A percentile compares a stretch with the other conserved stretches of the same genome.
These are phyloP conservation scores for Trypanosoma boissoni DNA, from an alignment of 208 protist genomes.

Conservation along the genomic window DNA sequence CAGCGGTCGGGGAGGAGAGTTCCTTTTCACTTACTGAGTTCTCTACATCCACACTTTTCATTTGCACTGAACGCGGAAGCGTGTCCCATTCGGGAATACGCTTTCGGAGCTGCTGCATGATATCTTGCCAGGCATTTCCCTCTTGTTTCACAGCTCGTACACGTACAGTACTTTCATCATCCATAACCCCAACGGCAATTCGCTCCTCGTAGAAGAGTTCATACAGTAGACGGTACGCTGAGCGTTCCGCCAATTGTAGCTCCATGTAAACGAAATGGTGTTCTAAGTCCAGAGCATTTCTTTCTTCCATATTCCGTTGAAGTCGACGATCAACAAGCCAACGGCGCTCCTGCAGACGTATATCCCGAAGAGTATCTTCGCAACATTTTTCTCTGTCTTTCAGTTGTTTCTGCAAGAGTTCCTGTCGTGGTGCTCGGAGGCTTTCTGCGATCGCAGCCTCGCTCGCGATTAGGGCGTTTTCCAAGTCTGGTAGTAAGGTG, in stretches of 20 bases:
- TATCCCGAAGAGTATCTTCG: constrained; percentile 17
- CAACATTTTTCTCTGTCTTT: constrained; percentile 20
- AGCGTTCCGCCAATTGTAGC: constrained; percentile 12
- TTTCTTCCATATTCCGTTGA: constrained; percentile 32
- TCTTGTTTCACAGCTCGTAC: constrained; percentile 3
- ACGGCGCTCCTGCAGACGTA: constrained; percentile 17
- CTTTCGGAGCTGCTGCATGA: constrained; percentile 4
- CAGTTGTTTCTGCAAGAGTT: constrained; percentile 8
- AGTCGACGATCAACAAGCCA: constrained; percentile 36
- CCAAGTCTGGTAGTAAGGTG: constrained; percentile 28
- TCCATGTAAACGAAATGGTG: constrained; percentile 26
- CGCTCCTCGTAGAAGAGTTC: constrained; percentile 19
- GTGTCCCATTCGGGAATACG: not conserved
- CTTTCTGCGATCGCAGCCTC: not conserved
- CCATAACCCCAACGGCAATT: constrained; percentile 20
- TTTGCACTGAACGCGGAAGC: not conserved
- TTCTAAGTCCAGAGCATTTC: constrained; percentile 18
- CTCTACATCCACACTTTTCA: too few relatives aligned
- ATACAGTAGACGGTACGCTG: constrained; percentile 6
- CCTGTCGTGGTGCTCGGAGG: not conserved
- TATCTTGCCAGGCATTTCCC: constrained; percentile 4
- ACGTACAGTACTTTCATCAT: constrained; percentile 21
- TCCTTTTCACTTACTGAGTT: too few relatives aligned
- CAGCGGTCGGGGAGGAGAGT: too few relatives aligned
- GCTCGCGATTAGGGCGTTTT: constrained; percentile 3